Conservation (phyloP, 73 alveolate genomes). For the Effrenium voratum region DNA sequence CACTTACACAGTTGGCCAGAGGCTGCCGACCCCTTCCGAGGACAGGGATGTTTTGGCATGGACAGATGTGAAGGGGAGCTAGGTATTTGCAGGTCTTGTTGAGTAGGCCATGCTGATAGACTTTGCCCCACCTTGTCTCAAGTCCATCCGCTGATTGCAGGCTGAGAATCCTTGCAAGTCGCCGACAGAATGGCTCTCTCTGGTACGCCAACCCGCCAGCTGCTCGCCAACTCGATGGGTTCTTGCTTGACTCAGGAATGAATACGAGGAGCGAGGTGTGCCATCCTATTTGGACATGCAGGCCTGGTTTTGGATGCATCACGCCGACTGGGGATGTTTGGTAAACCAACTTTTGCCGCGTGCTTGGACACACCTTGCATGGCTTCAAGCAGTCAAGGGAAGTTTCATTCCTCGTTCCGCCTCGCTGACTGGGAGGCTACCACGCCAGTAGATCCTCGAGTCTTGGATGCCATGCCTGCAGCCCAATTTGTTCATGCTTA, state of each 20-base stretch:
- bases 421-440: slow-evolving; percentile 25
- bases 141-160: too few species aligned
- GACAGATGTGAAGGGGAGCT: too few species aligned
- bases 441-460: slow-evolving; percentile 95
- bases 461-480: slow-evolving; percentile 96
- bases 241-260: slow-evolving; percentile 11
- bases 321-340: not conserved
- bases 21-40: slow-evolving; percentile 41
- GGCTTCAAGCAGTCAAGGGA: not conserved
- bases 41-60: too few species aligned
- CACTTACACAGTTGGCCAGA: not conserved
- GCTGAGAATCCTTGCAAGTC: too few species aligned
- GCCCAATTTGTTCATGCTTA: not conserved
- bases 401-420: not conserved
- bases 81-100: too few species aligned
- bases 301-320: not conserved
- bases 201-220: too few species aligned
- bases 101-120: too few species aligned
- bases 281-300: slow-evolving; percentile 93
- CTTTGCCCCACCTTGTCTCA: too few species aligned
- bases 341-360: not conserved
- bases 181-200: too few species aligned
- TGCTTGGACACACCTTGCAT: not conserved
- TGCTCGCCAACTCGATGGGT: too few species aligned
- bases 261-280: slow-evolving; percentile 72